phyloP scores from a whole-genome alignment of 2,329 filamentous ascomycete genomes.

The Alternaria brassicae region DNA sequence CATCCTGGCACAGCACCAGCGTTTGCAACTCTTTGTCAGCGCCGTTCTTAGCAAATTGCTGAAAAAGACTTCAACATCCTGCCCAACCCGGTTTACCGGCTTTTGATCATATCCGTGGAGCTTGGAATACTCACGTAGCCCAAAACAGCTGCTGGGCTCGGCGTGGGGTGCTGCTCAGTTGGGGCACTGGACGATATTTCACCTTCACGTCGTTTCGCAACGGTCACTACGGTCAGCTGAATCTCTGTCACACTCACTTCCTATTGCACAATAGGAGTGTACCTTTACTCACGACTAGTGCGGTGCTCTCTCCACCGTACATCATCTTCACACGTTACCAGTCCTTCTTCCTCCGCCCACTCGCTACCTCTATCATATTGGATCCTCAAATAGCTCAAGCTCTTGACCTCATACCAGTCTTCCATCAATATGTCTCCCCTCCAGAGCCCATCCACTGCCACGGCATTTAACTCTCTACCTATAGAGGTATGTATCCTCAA shows the following conservation, averaged over 20 bases:
- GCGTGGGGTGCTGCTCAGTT: background rate
- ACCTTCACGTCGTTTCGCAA: constrained; percentile 7
- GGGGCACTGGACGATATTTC: background rate
- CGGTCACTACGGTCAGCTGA: background rate
- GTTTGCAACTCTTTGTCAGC: constrained; percentile 10
- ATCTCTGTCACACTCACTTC: constrained; percentile 8
- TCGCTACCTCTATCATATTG: background rate
- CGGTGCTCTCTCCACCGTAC: background rate
- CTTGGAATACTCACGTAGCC: background rate
- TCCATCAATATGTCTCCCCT: constrained; percentile 18
- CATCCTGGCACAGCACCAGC: background rate
- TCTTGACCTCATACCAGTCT: background rate
- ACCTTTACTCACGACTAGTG: constrained; percentile 2
- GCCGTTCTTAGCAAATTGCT: background rate
- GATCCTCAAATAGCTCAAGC: background rate
- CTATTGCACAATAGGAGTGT: background rate
- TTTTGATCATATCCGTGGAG: background rate
- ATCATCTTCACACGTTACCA: background rate
- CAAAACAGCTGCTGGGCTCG: background rate
- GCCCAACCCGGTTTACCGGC: background rate
- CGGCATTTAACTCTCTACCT: constrained; percentile 43
- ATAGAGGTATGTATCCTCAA: constrained; percentile 38
- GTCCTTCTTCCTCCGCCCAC: background rate
- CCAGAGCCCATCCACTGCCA: constrained; percentile 7
- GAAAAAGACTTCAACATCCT: background rate